Evolutionary conservation across 1,284 basidiomycete species (phyloP), one percentile per base, ranked within the genome.

Genomic region (Moesziomyces sp.): DNA sequence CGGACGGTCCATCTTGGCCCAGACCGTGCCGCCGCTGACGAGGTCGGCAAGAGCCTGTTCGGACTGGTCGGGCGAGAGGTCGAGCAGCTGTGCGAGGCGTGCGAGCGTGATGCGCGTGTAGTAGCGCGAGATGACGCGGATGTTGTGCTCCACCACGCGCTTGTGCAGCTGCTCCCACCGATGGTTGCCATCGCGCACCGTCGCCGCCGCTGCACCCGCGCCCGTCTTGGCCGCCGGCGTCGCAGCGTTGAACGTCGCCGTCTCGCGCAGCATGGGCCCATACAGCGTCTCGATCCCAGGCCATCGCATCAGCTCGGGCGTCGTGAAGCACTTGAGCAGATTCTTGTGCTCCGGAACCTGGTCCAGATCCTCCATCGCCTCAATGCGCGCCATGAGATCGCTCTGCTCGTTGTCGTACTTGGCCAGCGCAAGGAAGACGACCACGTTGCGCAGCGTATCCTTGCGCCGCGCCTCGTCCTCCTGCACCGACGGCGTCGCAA

Each of bases 341-440:
- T 97, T 94, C 83, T 91, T 91, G 81, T 97, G 92, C 54, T 94
- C 88, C 56, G 93, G 91, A 45, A 96, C 88, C 80, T 91, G 92
- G 64, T 89, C 86, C 46, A 98, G 85, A 30, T 51, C 92, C 88
- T 85, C 80, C 89, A 59, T 87, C 19, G 48, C 87, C 80, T 90
- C 93, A 28, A 97, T 87, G 78, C 94, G 91, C 79, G 97, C 91
- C 56, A 99, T 87, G 90, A 99, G 93, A 84, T 99, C 95, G 16
- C 91, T 93, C 85, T 99, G 97, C 85, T 99, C 97, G 84, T 99
- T 98, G 85, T 92, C 92, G 84, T 97, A 93, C 8, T 95, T 91
- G 0, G 94, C 92, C 55, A 99, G 90, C 23, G 97, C 90, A 55
- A 97, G 89, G 83, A 97, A 99, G 85, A 94, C 94, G 58, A 97